Percentiles rank a stretch among this genome's conserved stretches.
Evolutionary conservation across 331 rosid species (phyloP).

Genomic region (Rosa hybrid): DNA sequence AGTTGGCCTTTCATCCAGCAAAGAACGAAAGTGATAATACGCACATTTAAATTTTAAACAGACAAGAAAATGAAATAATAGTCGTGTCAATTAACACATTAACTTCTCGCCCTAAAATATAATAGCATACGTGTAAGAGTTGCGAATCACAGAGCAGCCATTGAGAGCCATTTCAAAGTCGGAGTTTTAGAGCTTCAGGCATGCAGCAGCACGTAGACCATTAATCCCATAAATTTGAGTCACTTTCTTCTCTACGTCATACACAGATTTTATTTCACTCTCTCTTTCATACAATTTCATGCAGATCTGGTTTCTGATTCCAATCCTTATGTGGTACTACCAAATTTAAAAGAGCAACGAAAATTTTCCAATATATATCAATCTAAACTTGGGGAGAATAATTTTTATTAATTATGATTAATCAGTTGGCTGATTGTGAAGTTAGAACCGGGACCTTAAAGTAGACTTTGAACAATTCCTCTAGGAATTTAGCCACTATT

Average conservation of each 20-base stretch:
- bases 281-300: not conserved
- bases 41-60: not conserved
- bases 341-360: not conserved
- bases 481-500: not conserved
- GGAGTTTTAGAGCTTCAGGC: not conserved
- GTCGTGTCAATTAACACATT: not conserved
- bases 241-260: not conserved
- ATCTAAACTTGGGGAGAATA: not conserved
- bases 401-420: not conserved
- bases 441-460: not conserved
- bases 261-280: not conserved
- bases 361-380: not conserved
- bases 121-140: not conserved
- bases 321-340: not conserved
- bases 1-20: not conserved
- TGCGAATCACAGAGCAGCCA: not conserved
- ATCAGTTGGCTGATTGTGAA: slow-evolving; percentile 5
- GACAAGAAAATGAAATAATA: not conserved
- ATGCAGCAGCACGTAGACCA: not conserved
- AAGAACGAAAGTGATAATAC: not conserved
- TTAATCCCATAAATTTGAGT: not conserved
- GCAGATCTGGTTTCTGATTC: not conserved
- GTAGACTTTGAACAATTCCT: slow-evolving; percentile 1
- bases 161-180: not conserved
- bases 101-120: too few relatives aligned